Conservation (phyloP, 179 eudicot species). For the Spergularia azorica region DNA sequence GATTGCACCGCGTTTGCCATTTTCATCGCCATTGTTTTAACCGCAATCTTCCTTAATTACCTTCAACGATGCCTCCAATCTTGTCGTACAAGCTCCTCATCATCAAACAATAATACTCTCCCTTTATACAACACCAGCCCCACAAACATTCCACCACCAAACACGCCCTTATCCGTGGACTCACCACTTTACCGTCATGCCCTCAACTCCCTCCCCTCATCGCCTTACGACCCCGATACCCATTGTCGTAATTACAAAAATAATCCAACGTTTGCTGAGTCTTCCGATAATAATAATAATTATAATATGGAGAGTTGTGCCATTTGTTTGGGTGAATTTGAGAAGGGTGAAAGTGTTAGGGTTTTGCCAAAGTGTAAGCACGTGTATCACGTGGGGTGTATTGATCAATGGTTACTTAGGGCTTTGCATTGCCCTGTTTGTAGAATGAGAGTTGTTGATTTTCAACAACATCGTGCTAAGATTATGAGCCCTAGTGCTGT, state of each 20-base stretch:
- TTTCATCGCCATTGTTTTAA: constrained; percentile 4
- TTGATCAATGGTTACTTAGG: constrained; percentile 26
- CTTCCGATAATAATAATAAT: background rate
- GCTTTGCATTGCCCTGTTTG: constrained; percentile 38
- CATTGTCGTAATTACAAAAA: too few species aligned
- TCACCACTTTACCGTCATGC: constrained; percentile 5
- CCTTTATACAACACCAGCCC: background rate
- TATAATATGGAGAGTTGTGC: constrained; percentile 24
- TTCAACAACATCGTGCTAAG: background rate
- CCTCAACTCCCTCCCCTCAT: constrained; percentile 13
- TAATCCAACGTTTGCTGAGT: too few species aligned
- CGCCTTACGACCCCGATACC: background rate
- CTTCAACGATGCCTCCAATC: constrained; percentile 18
- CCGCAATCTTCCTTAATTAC: constrained; percentile 20
- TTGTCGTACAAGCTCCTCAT: background rate
- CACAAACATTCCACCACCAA: background rate
- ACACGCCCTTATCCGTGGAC: constrained; percentile 5
- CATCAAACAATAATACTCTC: background rate
- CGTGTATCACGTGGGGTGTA: constrained; percentile 36
- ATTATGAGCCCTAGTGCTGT: background rate
- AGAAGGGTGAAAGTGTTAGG: constrained; percentile 26
- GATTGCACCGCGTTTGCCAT: constrained; percentile 8
- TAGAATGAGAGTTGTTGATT: constrained; percentile 26
- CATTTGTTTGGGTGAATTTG: constrained; percentile 31
- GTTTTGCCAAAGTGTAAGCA: constrained; percentile 36